Conservation (phyloP, 371 early-diverging fungal genomes). For the Haplosporangium sp. region DNA sequence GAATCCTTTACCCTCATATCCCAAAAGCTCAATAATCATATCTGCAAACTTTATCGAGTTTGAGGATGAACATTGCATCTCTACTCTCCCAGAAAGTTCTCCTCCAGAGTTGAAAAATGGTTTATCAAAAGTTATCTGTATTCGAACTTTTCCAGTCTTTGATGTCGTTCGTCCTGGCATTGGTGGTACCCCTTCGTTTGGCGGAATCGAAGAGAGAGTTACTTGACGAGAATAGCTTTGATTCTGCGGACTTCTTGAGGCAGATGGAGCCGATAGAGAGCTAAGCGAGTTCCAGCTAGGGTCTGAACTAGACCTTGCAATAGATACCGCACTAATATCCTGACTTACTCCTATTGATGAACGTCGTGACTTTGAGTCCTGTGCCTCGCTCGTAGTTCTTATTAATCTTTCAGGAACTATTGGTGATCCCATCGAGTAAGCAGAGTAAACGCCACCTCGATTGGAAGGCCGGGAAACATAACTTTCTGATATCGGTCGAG, state of each 20-base stretch:
- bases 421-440: conserved; percentile 9
- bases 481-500: not conserved
- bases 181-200: conserved; percentile 40
- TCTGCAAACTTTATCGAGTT: conserved; percentile 44
- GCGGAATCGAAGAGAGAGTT: conserved; percentile 36
- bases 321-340: not conserved
- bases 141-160: conserved; percentile 41
- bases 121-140: conserved; percentile 45
- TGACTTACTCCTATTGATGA: not conserved
- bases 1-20: conserved; percentile 41
- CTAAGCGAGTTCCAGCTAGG: conserved; percentile 11
- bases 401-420: conserved; percentile 6
- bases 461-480: conserved; percentile 3
- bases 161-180: conserved; percentile 43
- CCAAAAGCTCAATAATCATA: conserved; percentile 44
- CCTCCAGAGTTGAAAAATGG: conserved; percentile 54
- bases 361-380: conserved; percentile 6
- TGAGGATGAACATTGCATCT: conserved; percentile 49
- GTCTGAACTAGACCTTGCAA: conserved; percentile 10
- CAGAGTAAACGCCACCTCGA: conserved; percentile 12
- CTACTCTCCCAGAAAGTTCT: conserved; percentile 46
- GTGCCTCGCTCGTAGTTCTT: conserved; percentile 3
- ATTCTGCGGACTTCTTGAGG: conserved; percentile 9
- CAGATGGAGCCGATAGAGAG: not conserved
- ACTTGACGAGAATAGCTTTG: conserved; percentile 37